Evolutionary conservation across 352 stramenopile species (phyloP).

Genomic region (Phytopythium cucurbitacearum): DNA sequence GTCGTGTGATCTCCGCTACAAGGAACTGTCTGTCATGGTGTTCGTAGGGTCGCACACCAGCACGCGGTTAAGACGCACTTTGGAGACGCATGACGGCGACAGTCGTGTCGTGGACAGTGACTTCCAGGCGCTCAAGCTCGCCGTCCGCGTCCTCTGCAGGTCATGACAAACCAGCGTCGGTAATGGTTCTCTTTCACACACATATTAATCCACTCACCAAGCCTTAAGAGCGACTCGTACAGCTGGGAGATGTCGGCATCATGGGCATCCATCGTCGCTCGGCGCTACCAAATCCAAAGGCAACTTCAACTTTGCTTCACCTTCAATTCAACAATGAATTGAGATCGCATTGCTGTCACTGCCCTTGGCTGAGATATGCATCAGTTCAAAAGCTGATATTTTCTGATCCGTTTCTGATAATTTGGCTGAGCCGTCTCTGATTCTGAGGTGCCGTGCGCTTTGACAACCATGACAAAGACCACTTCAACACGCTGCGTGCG

Average conservation of each 20-base stretch:
- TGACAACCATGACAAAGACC: too few species aligned
- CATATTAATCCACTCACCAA: background rate
- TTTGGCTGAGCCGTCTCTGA: too few species aligned
- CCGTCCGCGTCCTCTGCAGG: background rate
- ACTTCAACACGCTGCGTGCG: too few species aligned
- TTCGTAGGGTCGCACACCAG: background rate
- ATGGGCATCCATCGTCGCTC: background rate
- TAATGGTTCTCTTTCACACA: background rate
- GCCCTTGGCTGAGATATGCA: too few species aligned
- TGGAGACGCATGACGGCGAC: background rate
- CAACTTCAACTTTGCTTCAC: background rate
- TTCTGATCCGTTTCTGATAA: too few species aligned
- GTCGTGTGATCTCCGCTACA: slow-evolving; percentile 7
- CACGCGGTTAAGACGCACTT: slow-evolving; percentile 1
- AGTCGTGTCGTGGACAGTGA: background rate
- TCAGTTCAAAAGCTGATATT: too few species aligned
- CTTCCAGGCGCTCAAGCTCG: background rate
- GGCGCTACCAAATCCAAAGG: too few species aligned
- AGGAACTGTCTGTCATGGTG: background rate
- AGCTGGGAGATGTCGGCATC: background rate
- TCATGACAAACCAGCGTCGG: too few species aligned
- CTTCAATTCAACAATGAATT: background rate
- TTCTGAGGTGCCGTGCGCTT: too few species aligned
- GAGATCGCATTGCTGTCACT: too few species aligned
- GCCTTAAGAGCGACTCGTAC: background rate